These are phyloP conservation scores for Cucumis cinereus DNA, from an alignment of 306 rosid genomes.

Conservation along the genomic window DNA sequence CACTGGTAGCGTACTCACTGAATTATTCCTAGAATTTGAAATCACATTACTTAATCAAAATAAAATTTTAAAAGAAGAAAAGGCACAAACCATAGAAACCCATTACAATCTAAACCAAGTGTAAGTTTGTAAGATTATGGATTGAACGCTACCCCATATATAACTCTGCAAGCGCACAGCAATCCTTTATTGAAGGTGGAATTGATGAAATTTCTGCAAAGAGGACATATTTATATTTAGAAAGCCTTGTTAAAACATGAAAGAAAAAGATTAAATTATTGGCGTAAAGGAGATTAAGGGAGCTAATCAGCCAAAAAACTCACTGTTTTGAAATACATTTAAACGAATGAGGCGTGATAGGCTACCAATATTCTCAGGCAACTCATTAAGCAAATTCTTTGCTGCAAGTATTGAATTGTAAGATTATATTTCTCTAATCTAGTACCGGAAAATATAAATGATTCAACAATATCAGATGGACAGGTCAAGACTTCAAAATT, in stretches of 20 bases:
- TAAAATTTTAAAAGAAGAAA: conserved; percentile 16
- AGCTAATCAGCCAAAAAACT: conserved; percentile 19
- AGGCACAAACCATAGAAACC: conserved; percentile 9
- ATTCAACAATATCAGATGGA: not conserved
- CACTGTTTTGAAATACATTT: conserved; percentile 81
- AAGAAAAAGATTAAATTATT: conserved; percentile 2
- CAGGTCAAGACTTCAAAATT: conserved; percentile 13
- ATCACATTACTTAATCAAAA: conserved; percentile 8
- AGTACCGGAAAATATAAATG: conserved; percentile 1
- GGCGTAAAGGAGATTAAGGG: not conserved
- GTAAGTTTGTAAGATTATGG: conserved; percentile 16
- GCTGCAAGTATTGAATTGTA: conserved; percentile 38
- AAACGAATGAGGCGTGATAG: conserved; percentile 74
- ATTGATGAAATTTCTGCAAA: conserved; percentile 67
- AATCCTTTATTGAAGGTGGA: conserved; percentile 61
- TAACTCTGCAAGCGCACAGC: conserved; percentile 67
- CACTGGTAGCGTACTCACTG: conserved; percentile 47
- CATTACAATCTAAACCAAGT: conserved; percentile 14
- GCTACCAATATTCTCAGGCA: conserved; percentile 70
- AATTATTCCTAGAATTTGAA: conserved; percentile 51
- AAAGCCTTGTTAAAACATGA: conserved; percentile 9
- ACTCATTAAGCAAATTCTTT: conserved; percentile 49
- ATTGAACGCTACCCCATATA: conserved; percentile 61
- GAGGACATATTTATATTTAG: conserved; percentile 2
- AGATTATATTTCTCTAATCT: conserved; percentile 12